A percentile compares a stretch with the other conserved stretches of the same genome.
phyloP scores from a whole-genome alignment of 2,329 filamentous ascomycete species.

The Xylogone sp. region DNA sequence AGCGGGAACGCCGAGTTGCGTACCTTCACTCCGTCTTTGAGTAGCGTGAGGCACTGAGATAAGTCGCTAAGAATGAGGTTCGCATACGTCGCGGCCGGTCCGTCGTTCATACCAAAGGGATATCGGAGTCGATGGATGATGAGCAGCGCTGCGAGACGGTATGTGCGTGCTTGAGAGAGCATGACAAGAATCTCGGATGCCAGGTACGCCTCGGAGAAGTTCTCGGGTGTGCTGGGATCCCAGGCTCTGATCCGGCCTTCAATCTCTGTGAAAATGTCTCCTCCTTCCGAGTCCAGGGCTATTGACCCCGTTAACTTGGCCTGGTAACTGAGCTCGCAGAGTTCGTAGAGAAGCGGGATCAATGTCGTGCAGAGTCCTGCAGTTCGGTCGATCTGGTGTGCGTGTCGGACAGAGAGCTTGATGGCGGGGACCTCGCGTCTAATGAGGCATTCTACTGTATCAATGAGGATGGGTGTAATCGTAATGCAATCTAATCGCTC shows the following conservation, averaged over 20 bases:
- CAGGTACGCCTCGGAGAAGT: slow-evolving; percentile 16
- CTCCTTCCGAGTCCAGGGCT: neutral
- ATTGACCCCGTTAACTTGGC: slow-evolving; percentile 8
- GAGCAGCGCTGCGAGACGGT: slow-evolving; percentile 24
- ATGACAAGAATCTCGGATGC: slow-evolving; percentile 24
- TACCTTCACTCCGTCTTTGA: neutral
- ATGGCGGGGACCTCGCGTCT: slow-evolving; percentile 29
- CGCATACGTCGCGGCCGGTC: neutral
- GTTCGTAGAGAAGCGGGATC: slow-evolving; percentile 28
- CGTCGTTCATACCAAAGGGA: slow-evolving; percentile 27
- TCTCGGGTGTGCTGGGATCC: neutral
- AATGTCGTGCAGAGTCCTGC: slow-evolving; percentile 26
- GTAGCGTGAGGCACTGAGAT: neutral
- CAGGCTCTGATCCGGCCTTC: neutral
- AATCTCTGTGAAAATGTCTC: neutral
- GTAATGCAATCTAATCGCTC: slow-evolving; percentile 24
- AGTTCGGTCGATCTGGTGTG: slow-evolving; percentile 25
- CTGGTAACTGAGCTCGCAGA: slow-evolving; percentile 24
- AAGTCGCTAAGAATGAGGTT: neutral
- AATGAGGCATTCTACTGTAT: slow-evolving; percentile 27
- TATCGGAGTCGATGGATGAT: slow-evolving; percentile 28
- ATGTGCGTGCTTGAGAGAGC: slow-evolving; percentile 28
- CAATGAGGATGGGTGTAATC: slow-evolving; percentile 27
- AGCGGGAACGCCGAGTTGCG: neutral
- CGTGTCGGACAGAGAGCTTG: slow-evolving; percentile 14